Evolutionary conservation across 2,329 filamentous ascomycete genomes (phyloP).

Genomic region (Lizonia empirigonia): DNA sequence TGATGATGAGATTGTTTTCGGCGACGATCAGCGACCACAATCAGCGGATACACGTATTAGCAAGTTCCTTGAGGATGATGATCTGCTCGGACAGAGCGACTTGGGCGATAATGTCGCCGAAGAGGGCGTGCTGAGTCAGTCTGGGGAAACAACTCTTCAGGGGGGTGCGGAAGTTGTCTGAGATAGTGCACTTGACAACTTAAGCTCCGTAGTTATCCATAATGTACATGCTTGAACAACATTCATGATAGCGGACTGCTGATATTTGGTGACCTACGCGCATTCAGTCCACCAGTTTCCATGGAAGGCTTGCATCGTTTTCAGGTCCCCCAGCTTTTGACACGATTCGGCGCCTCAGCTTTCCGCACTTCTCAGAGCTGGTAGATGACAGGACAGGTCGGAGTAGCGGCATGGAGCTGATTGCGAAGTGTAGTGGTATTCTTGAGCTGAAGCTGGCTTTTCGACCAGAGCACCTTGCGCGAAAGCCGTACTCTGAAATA

Average conservation of each 20-base stretch:
- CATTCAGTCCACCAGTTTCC: no score
- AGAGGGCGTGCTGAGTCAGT: background rate
- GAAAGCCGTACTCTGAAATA: background rate
- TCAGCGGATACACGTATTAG: background rate
- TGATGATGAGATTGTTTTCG: conserved; percentile 16
- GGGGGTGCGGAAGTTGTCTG: no score
- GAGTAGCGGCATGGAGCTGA: background rate
- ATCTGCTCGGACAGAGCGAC: background rate
- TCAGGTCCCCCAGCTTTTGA: background rate
- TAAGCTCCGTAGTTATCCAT: background rate
- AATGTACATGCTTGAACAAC: no score
- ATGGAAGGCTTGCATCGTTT: background rate
- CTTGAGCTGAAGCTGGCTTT: background rate
- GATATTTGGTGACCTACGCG: no score
- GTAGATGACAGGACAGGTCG: background rate
- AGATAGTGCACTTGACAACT: background rate
- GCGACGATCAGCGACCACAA: background rate
- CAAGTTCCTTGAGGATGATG: background rate
- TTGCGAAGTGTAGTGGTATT: background rate
- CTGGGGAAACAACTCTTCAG: background rate
- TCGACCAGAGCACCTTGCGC: background rate
- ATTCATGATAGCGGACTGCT: no score
- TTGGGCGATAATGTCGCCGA: conserved; percentile 1
- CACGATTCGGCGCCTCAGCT: background rate
- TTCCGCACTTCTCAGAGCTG: background rate